Base-by-base conservation (phyloP, 2,329 filamentous ascomycete species). In the Gnomoniopsis sp. region DNA sequence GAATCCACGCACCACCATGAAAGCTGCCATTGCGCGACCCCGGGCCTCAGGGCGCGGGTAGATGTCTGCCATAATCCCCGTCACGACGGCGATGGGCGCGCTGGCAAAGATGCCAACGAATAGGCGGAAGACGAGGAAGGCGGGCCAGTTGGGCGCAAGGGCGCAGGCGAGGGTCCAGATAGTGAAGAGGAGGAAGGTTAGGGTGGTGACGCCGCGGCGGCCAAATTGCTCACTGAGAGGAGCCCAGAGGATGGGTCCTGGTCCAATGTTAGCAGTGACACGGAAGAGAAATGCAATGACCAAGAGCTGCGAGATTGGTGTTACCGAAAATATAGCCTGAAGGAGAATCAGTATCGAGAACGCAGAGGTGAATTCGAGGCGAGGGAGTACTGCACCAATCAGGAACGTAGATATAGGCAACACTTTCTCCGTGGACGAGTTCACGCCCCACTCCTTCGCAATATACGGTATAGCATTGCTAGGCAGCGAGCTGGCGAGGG, bases 161-260 rank as follows among this genome's bases (percentile, higher is more conserved):
- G 80, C 83, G 62, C 81, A 85, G 8, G 78, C 83, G 67, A 87
- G 74, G 6, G 80, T 81, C 68, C 79, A 83, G 52, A 80, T 54
- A 17, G 71, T 72, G 64, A 84, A 85, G 61, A 77, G 59, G 26
- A 71, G 62, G 59, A 83, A 84, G 0, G 80, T 78, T 15, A 63
- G 63, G 21, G 80, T 64, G 12, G 72, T 77, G 19, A 82, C 65
- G 63, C 72, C 74, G 60, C 79, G 74, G 15, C 86, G 77, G 10
- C 87, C 86, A 59, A 81, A 82, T 60, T 88, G 84, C 67, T 90
- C 87, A 47, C 82, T 87, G 3, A 89, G 68, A 0, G 87, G 88
- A 0, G 85, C 87, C 77, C 86, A 88, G 14, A 88, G 70, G 10
- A 88, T 70, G 0, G 84, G 84, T 0, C 76, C 73, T 62, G 69